Percentiles rank a stretch among this genome's conserved stretches.
Conservation (phyloP, 1,284 basidiomycete species). For the Tremellales sp. region DNA sequence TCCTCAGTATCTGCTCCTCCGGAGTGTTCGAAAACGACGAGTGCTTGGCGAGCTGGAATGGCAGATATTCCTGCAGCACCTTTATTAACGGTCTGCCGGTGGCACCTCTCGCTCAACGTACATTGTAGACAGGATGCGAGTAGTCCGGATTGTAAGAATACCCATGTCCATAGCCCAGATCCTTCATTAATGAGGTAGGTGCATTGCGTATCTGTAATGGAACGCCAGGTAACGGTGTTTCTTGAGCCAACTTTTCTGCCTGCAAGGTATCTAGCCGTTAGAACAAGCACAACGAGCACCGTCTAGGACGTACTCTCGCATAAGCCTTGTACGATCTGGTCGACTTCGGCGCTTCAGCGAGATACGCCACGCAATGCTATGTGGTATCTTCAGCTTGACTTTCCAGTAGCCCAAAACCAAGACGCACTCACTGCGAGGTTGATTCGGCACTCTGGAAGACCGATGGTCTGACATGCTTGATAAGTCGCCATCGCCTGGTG, state of each 20-base stretch:
- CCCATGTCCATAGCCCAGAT: slow-evolving; percentile 67
- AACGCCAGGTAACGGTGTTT: slow-evolving; percentile 49
- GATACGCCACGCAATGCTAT: slow-evolving; percentile 70
- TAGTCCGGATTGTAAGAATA: slow-evolving; percentile 77
- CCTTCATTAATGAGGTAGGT: slow-evolving; percentile 75
- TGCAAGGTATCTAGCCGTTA: slow-evolving; percentile 12
- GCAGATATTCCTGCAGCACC: slow-evolving; percentile 51
- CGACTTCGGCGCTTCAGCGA: slow-evolving; percentile 77
- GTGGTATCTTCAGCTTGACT: slow-evolving; percentile 57
- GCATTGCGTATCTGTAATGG: slow-evolving; percentile 82
- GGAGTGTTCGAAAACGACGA: slow-evolving; percentile 29
- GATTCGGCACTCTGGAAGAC: slow-evolving; percentile 66
- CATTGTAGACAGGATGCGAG: slow-evolving; percentile 69
- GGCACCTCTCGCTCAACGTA: slow-evolving; percentile 54
- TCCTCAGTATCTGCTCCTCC: slow-evolving; percentile 53
- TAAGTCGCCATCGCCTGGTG: slow-evolving; percentile 69
- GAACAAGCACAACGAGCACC: slow-evolving; percentile 1
- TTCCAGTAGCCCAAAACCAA: not conserved
- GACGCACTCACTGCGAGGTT: slow-evolving; percentile 40
- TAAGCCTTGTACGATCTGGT: slow-evolving; percentile 76
- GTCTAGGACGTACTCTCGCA: slow-evolving; percentile 48
- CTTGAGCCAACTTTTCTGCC: slow-evolving; percentile 62
- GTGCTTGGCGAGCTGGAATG: slow-evolving; percentile 44
- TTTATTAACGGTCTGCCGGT: slow-evolving; percentile 1
- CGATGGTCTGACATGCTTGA: slow-evolving; percentile 71